Percentiles rank a stretch among this genome's conserved stretches.
Conservation (phyloP, 2,329 filamentous ascomycete species). For the Apiospora rasikravindrae region DNA sequence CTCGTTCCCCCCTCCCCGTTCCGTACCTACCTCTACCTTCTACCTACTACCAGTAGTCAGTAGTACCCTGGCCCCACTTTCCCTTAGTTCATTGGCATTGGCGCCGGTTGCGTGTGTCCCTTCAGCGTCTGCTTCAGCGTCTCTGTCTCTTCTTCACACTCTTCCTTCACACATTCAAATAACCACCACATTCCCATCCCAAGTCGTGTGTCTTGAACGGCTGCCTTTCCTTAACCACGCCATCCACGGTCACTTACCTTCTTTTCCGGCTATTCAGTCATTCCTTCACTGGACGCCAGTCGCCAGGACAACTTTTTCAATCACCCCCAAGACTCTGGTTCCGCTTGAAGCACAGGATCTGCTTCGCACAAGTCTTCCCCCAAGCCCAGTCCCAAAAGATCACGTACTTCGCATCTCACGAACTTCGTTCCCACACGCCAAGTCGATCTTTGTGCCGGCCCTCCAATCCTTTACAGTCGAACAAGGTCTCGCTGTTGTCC, state of each 20-base stretch:
- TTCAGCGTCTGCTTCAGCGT: background rate
- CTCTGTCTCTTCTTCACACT: too few species aligned
- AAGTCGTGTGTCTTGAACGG: background rate
- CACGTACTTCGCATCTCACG: conserved; percentile 13
- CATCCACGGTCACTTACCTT: conserved; percentile 17
- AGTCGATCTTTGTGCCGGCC: conserved; percentile 2
- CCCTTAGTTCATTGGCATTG: background rate
- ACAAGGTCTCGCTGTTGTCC: conserved; percentile 24
- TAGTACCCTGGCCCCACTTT: too few species aligned
- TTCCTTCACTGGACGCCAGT: conserved; percentile 19
- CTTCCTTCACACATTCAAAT: background rate
- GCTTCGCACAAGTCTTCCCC: conserved; percentile 19
- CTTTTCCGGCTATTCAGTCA: conserved; percentile 16
- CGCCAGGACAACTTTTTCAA: conserved; percentile 15
- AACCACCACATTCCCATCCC: conserved; percentile 11
- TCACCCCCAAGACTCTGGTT: background rate
- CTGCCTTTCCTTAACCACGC: background rate
- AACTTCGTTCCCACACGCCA: background rate
- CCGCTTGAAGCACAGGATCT: conserved; percentile 20
- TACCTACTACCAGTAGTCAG: too few species aligned
- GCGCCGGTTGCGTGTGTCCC: background rate
- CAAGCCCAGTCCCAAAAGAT: background rate
- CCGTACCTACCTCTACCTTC: background rate
- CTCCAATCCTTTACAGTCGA: conserved; percentile 15
- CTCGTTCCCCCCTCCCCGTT: background rate